Base-by-base conservation (phyloP, 352 stramenopile genomes). In the Halophytophthora polymorphica region DNA sequence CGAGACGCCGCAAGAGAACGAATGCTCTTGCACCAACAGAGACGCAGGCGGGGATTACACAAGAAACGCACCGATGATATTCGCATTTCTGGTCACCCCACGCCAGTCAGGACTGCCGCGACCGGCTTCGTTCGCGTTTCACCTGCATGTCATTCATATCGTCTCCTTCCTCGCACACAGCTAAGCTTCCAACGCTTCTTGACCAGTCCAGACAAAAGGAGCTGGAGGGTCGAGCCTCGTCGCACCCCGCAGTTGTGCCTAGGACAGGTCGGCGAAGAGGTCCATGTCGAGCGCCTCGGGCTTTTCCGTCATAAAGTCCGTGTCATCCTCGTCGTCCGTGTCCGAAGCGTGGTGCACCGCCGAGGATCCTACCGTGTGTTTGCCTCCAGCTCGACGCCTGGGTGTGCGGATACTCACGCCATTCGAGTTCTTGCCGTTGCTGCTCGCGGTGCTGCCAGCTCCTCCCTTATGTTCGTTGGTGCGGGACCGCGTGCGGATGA, bases 401-500 rank as follows among this genome's bases (percentile, higher is more conserved):
- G 64, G 47, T 22, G 77, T 76, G 40, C 70, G 77, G 49, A 90
- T 90, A 17, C 46, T 84, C 28, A 90, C 74, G 41, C 74, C 74
- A 25, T 70, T 76, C 25, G 54, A 73, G 42, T 62, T 70, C 19
- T 71, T 70, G n/a, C 62, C 66, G 22, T 54, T 79, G 56, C 74
- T 83, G 39, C 76, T 89, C 2, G 68, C 71, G 6, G 61, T 72
- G 45, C 75, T 86, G 6, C 62, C 69, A 18, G 55, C 36, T 19
- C 25, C 25, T 6, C 64, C 66, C 21, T 73, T 74, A 36, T 85
- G 73, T 33, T 77, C 77, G 33, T 69, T 71, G 19, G 77, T 75
- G n/a, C 68, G 82, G 2, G 74, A 83, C 53, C 88, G 79, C 18
- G 78, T 91, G 39, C 76, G 83, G 47, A 90, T 93, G 23, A 93